Evolutionary conservation across 805 yeast species (phyloP).

Genomic region (Metschnikowia sp.): DNA sequence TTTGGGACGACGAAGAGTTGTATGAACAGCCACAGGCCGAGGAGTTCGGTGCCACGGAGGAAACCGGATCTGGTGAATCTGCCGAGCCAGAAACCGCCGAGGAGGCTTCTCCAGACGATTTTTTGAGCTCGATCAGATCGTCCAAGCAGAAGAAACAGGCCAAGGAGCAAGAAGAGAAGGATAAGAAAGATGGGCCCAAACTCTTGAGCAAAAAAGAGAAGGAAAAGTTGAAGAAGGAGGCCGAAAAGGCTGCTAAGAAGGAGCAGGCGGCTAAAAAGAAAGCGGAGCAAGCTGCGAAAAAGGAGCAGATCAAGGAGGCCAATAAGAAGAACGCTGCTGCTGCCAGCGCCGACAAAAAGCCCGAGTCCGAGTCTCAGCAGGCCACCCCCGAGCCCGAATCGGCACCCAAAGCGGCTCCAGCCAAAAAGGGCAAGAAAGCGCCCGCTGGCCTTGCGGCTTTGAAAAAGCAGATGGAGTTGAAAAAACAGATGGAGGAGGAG

Average conservation of each 20-base stretch:
- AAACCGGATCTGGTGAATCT: slow-evolving; percentile 10
- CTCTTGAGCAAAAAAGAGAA: slow-evolving; percentile 90
- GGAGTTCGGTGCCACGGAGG: slow-evolving; percentile 28
- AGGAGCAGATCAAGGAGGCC: slow-evolving; percentile 51
- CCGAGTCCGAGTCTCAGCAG: slow-evolving; percentile 18
- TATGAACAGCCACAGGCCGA: slow-evolving; percentile 37
- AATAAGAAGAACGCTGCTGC: slow-evolving; percentile 42
- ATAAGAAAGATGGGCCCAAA: slow-evolving; percentile 56
- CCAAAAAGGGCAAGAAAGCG: slow-evolving; percentile 63
- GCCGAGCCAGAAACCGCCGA: slow-evolving; percentile 13
- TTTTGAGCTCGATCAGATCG: slow-evolving; percentile 77
- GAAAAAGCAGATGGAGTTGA: slow-evolving; percentile 82
- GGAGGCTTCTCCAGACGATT: slow-evolving; percentile 40
- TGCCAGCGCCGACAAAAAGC: slow-evolving; percentile 20
- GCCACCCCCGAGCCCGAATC: slow-evolving; percentile 33
- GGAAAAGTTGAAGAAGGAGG: slow-evolving; percentile 93
- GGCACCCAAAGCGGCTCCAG: slow-evolving; percentile 32
- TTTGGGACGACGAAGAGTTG: slow-evolving; percentile 77
- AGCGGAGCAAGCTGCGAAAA: slow-evolving; percentile 59
- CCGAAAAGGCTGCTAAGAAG: slow-evolving; percentile 86
- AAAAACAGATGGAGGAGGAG: slow-evolving; percentile 86
- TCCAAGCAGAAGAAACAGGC: slow-evolving; percentile 76
- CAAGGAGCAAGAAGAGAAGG: slow-evolving; percentile 56
- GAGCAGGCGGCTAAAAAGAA: slow-evolving; percentile 86
- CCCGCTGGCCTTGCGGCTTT: slow-evolving; percentile 92